Percentiles rank a stretch among this genome's conserved stretches.
Conservation (phyloP, 495 filamentous ascomycete genomes). For the Annulohypoxylon maeteangense region DNA sequence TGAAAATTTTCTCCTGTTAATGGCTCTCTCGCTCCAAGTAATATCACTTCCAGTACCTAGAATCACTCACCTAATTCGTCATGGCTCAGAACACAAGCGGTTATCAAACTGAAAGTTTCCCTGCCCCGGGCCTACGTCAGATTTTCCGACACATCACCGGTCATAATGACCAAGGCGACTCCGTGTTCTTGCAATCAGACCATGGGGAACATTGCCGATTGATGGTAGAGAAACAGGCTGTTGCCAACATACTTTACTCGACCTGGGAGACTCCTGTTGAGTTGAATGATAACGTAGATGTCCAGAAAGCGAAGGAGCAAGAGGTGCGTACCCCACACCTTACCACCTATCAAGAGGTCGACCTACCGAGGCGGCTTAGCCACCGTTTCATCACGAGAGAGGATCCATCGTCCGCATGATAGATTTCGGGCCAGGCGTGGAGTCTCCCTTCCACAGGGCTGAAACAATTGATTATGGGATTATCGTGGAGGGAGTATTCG, state of each 20-base stretch:
- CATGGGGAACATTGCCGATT: background rate
- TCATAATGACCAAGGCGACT: background rate
- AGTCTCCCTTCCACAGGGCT: constrained; percentile 65
- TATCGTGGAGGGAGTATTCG: constrained; percentile 66
- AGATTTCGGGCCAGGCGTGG: constrained; percentile 65
- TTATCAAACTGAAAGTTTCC: background rate
- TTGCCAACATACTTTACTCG: background rate
- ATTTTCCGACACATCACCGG: background rate
- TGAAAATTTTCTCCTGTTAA: no score
- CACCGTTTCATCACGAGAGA: background rate
- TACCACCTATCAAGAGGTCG: background rate
- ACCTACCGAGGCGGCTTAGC: background rate
- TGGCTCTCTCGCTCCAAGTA: no score
- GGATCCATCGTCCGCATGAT: constrained; percentile 60
- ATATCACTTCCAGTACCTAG: no score
- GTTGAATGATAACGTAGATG: background rate
- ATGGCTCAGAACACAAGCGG: no score
- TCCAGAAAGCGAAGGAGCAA: background rate
- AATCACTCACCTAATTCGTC: no score
- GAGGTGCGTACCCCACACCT: background rate
- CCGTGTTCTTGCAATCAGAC: background rate
- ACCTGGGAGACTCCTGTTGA: background rate
- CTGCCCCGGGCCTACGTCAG: background rate
- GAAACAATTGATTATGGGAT: constrained; percentile 69
- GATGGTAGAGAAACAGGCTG: background rate